Percentiles rank a stretch among this genome's conserved stretches.
Evolutionary conservation across 2,329 filamentous ascomycete species (phyloP).

Genomic region (Macroventuria anomochaeta): DNA sequence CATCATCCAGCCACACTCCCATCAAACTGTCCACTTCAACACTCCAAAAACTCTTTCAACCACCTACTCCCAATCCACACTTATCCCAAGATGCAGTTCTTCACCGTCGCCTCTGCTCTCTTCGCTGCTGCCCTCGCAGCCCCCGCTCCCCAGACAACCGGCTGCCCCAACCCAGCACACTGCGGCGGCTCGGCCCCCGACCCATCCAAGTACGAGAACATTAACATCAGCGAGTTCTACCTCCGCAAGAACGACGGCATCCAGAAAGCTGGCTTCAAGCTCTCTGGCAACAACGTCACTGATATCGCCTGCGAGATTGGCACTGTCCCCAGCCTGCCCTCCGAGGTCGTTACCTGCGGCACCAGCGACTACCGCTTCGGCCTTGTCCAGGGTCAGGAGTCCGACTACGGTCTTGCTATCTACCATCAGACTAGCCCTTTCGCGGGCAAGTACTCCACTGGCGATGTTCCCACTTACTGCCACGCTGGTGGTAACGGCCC

Average conservation of each 20-base stretch:
- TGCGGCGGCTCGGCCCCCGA: constrained; percentile 16
- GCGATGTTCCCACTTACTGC: constrained; percentile 27
- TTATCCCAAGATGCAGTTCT: constrained; percentile 26
- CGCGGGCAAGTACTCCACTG: constrained; percentile 20
- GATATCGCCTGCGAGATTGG: constrained; percentile 20
- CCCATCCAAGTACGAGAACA: constrained; percentile 26
- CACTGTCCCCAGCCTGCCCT: constrained; percentile 21
- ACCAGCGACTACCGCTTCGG: constrained; percentile 28
- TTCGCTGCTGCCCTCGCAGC: constrained; percentile 27
- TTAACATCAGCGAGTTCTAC: constrained; percentile 28
- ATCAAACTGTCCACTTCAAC: background rate
- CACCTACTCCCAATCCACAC: background rate
- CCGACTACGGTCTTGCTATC: constrained; percentile 18
- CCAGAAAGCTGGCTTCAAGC: constrained; percentile 29
- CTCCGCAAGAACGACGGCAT: constrained; percentile 30
- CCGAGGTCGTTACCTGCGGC: constrained; percentile 23
- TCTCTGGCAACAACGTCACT: constrained; percentile 25
- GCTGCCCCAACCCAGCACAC: constrained; percentile 34
- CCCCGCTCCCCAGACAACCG: constrained; percentile 26
- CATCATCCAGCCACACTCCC: constrained; percentile 1
- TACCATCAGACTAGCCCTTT: constrained; percentile 25
- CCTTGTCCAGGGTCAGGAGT: constrained; percentile 11
- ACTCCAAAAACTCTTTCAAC: background rate
- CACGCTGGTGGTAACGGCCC: constrained; percentile 27
- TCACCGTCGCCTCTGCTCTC: constrained; percentile 28